Percentiles rank a stretch among this genome's conserved stretches.
These are phyloP conservation scores for Penicillium bialowiezense DNA, from an alignment of 495 filamentous ascomycete genomes.

Conservation along the genomic window DNA sequence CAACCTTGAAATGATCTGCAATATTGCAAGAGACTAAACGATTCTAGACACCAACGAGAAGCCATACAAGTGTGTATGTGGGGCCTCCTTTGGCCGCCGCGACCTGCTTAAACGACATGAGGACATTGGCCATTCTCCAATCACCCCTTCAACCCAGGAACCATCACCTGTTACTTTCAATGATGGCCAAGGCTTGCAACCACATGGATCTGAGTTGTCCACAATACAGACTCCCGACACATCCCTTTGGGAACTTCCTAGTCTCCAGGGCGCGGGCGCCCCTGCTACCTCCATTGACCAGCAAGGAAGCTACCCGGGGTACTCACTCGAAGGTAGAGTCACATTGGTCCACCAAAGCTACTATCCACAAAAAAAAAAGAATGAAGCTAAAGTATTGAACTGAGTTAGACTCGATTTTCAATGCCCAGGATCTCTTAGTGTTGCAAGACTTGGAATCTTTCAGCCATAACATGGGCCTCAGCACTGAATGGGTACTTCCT, in stretches of 20 bases:
- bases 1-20: background rate
- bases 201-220: background rate
- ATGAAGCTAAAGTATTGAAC: background rate
- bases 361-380: too few relatives aligned
- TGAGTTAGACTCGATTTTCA: background rate
- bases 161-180: background rate
- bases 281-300: background rate
- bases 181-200: background rate
- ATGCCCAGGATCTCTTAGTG: slow-evolving; percentile 8
- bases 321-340: slow-evolving; percentile 1
- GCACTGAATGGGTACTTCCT: slow-evolving; percentile 4
- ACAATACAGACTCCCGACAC: background rate
- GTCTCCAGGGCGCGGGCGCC: background rate
- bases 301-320: background rate
- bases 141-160: slow-evolving; percentile 5
- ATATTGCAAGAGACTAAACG: background rate
- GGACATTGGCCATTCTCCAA: slow-evolving; percentile 5
- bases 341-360: too few relatives aligned
- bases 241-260: background rate
- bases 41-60: slow-evolving; percentile 21
- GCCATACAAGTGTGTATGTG: slow-evolving; percentile 17
- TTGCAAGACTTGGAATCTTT: slow-evolving; percentile 14
- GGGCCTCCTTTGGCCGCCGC: slow-evolving; percentile 12
- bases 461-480: slow-evolving; percentile 15
- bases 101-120: slow-evolving; percentile 20